These are phyloP conservation scores for Aspergillus sp. DNA, from an alignment of 2,329 filamentous ascomycete genomes.

Conservation along the genomic window DNA sequence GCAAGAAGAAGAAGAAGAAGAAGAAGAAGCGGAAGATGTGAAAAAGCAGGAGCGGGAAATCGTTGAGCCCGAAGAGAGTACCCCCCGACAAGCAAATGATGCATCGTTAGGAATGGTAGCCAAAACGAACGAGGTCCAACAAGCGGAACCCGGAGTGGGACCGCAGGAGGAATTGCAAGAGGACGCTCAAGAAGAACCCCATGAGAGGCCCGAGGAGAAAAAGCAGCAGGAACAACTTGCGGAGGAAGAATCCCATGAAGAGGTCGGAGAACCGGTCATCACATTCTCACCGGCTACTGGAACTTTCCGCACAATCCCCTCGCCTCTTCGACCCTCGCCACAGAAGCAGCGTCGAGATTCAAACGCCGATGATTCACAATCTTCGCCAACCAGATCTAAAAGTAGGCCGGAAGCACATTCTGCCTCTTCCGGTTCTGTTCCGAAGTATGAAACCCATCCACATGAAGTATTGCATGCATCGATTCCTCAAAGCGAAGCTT, in stretches of 20 bases:
- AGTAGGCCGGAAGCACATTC: slow-evolving; percentile 6
- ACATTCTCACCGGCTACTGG: slow-evolving; percentile 45
- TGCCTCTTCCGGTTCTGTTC: slow-evolving; percentile 7
- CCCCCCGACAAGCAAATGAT: neutral
- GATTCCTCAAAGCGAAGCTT: slow-evolving; percentile 14
- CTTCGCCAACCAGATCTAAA: slow-evolving; percentile 5
- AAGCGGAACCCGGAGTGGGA: neutral
- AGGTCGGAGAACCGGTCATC: slow-evolving; percentile 37
- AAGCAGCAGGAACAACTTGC: neutral
- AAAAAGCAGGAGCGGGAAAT: neutral
- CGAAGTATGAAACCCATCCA: slow-evolving; percentile 11
- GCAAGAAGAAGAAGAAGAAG: neutral
- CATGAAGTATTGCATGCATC: slow-evolving; percentile 13
- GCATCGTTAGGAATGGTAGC: neutral
- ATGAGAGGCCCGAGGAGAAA: neutral
- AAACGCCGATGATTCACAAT: slow-evolving; percentile 15
- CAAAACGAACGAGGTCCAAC: neutral
- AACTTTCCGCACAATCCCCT: slow-evolving; percentile 43
- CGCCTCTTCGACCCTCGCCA: slow-evolving; percentile 32
- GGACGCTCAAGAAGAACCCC: neutral
- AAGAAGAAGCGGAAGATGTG: neutral
- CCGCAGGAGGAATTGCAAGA: slow-evolving; percentile 10
- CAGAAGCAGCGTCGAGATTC: slow-evolving; percentile 23
- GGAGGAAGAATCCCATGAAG: slow-evolving; percentile 6
- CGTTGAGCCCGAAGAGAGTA: neutral